Evolutionary conservation across 2,329 filamentous ascomycete genomes (phyloP).

Genomic region (Stachybotrys chlorohalonatus): DNA sequence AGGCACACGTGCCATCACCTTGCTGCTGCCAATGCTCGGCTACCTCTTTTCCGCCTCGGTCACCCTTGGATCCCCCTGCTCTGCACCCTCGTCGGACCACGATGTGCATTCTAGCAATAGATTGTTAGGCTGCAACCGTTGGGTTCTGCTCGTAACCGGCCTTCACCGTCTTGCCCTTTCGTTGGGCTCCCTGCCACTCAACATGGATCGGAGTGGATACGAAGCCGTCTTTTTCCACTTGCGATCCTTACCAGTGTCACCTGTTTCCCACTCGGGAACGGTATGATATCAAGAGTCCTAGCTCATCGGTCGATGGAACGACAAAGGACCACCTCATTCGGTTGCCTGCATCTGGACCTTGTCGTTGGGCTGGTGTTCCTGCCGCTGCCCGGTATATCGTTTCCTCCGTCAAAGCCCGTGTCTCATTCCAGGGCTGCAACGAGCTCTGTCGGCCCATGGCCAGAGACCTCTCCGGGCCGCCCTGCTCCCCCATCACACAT

Average conservation of each 20-base stretch:
- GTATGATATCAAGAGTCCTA: background rate
- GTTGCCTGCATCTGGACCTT: background rate
- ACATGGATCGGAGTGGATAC: background rate
- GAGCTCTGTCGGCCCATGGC: too few species aligned
- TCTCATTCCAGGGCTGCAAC: too few species aligned
- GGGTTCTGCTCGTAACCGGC: background rate
- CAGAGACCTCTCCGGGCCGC: too few species aligned
- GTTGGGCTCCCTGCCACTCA: background rate
- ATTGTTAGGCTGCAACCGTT: background rate
- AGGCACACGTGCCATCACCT: conserved; percentile 8
- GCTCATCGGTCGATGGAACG: background rate
- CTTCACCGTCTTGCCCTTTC: background rate
- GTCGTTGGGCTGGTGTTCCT: background rate
- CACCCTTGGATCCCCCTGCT: background rate
- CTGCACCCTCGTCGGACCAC: background rate
- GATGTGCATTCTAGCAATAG: background rate
- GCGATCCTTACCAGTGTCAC: background rate
- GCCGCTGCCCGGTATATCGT: background rate
- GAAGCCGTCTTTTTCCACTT: background rate
- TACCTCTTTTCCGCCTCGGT: background rate
- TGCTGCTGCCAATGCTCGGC: background rate
- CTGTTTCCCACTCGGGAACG: background rate
- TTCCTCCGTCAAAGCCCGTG: too few species aligned
- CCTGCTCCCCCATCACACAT: background rate
- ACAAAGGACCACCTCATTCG: background rate